A percentile compares a stretch with the other conserved stretches of the same genome.
These are phyloP conservation scores for Forsythia suspensa DNA, from an alignment of 257 asterid species.

Conservation along the genomic window DNA sequence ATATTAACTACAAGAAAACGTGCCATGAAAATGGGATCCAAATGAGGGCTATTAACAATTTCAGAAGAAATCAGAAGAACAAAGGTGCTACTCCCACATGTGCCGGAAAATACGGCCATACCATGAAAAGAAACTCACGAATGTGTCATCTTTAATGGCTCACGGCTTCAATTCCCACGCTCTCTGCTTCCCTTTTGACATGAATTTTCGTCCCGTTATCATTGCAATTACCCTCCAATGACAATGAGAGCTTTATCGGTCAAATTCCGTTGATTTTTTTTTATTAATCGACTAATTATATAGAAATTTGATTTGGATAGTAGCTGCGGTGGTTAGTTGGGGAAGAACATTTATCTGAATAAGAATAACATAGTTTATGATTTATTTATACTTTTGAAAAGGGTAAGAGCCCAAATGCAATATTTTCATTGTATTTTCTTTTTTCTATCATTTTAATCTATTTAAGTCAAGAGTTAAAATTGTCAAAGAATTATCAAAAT, in stretches of 20 bases:
- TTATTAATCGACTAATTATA: background rate
- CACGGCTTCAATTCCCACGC: slow-evolving; percentile 39
- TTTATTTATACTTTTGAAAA: too few relatives aligned
- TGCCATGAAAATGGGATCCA: slow-evolving; percentile 84
- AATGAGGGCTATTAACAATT: slow-evolving; percentile 68
- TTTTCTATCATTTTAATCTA: too few relatives aligned
- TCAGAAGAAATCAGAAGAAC: slow-evolving; percentile 87
- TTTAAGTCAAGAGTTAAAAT: too few relatives aligned
- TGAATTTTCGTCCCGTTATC: slow-evolving; percentile 24
- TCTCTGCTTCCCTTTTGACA: slow-evolving; percentile 41
- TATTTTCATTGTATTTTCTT: too few relatives aligned
- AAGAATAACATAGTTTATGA: too few relatives aligned
- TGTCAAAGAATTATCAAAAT: too few relatives aligned
- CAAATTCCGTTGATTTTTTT: slow-evolving; percentile 21
- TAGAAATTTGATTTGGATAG: slow-evolving; percentile 3
- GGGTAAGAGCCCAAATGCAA: too few relatives aligned
- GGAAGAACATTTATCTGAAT: too few relatives aligned
- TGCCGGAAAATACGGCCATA: slow-evolving; percentile 90
- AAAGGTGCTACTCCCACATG: slow-evolving; percentile 93
- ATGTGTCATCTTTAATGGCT: slow-evolving; percentile 61
- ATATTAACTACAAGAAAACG: slow-evolving; percentile 19
- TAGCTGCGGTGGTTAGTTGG: slow-evolving; percentile 14
- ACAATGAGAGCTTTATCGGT: background rate
- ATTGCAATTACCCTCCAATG: slow-evolving; percentile 2
- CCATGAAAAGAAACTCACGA: slow-evolving; percentile 81